Evolutionary conservation across 768 basidiomycete species (phyloP), one percentile per base, ranked within the genome.

Genomic region (Pleurotus sapidus): DNA sequence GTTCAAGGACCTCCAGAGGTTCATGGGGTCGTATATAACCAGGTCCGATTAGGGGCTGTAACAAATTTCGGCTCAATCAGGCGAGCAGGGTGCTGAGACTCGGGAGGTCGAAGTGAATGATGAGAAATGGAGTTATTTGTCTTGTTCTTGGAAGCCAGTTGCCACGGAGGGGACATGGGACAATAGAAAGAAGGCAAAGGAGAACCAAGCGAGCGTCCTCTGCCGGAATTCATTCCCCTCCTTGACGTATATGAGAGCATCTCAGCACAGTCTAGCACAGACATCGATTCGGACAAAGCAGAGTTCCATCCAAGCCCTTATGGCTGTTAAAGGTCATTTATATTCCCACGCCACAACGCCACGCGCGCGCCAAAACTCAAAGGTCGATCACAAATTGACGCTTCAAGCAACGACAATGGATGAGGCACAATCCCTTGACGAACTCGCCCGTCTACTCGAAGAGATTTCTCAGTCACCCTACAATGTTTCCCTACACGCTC

Each of bases 351-450:
- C 49, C 49, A 50, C 49, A 12, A 27, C 7, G 38, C 17, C 24
- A 25, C 47, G 48, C 49, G 48, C 49, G 57, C 49, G 34, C 46
- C 49, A 40, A 18, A 18, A 14, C 17, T 56, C 24, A 9, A 9
- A 30, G 27, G n/a, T 15, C 34, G 34, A 5, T 39, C 49, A 18
- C n/a, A 49, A 30, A 3, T 39, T 17, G 34, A 20, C 23, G 30
- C 9, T 34, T 20, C 20, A 20, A 20, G 20, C 30, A n/a, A n/a
- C 24, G 3, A 15, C 37, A n/a, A 87, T 86, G 84, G 78, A 86
- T 66, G 82, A 85, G 63, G 69, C 78, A 27, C 74, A 83, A 56
- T 76, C 81, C 25, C 78, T 92, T 55, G 86, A 89, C 49, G 86
- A 84, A 7, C 76, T 91, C 11, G 77, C 82, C 4, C 76, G 79